Conservation (phyloP, 179 eudicot genomes). For the Gypsophila paniculata region DNA sequence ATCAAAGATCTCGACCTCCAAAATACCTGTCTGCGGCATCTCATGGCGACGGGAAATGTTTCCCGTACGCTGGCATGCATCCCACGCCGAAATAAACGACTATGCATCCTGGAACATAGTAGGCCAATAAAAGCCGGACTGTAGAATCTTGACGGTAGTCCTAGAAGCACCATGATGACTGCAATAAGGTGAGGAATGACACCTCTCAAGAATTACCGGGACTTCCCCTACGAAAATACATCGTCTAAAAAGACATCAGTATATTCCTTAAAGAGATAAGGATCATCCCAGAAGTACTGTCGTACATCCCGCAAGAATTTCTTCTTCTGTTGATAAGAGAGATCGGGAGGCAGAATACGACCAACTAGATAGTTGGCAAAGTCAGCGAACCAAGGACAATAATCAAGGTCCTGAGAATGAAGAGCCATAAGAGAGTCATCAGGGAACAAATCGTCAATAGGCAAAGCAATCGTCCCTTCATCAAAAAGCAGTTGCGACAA, state of each 20-base stretch:
- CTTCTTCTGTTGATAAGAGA: not conserved
- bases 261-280: not conserved
- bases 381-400: not conserved
- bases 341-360: not conserved
- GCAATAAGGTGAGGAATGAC: not conserved
- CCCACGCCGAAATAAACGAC: too few species aligned
- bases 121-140: too few species aligned
- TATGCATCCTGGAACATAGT: too few species aligned
- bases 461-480: not conserved
- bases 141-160: not conserved
- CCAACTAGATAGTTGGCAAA: not conserved
- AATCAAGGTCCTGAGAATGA: too few species aligned
- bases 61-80: not conserved
- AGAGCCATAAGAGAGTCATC: not conserved
- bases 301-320: not conserved
- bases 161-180: not conserved
- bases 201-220: not conserved
- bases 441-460: not conserved
- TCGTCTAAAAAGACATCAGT: not conserved
- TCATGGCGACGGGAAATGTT: not conserved
- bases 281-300: not conserved
- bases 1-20: slow-evolving; percentile 4
- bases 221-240: not conserved
- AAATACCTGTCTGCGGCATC: not conserved
- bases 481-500: not conserved